Conservation (phyloP, 805 yeast genomes). For the Pichia ethanolica region DNA sequence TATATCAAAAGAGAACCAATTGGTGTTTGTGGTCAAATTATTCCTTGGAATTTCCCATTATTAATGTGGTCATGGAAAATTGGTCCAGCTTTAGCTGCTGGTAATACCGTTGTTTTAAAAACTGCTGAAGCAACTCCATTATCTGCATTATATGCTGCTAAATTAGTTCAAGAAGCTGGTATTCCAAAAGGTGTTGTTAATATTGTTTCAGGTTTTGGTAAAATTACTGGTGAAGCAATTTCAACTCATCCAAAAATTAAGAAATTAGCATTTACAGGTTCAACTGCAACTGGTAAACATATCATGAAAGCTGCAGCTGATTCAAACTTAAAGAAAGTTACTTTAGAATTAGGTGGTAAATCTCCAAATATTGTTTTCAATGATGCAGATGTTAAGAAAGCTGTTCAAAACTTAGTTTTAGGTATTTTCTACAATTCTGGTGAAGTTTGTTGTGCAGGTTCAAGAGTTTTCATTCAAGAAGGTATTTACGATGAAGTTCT, state of each 20-base stretch:
- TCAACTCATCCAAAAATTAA: constrained; percentile 72
- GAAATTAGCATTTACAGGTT: constrained; percentile 93
- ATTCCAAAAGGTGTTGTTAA: constrained; percentile 89
- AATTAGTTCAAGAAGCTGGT: constrained; percentile 71
- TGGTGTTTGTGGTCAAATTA: constrained; percentile 93
- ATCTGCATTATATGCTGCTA: constrained; percentile 71
- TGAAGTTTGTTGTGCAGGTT: constrained; percentile 91
- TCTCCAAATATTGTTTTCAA: constrained; percentile 79
- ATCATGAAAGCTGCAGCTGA: constrained; percentile 69
- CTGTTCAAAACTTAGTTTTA: constrained; percentile 58
- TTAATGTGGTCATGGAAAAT: constrained; percentile 93
- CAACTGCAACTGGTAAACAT: constrained; percentile 76
- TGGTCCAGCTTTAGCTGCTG: constrained; percentile 88
- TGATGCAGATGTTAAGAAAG: constrained; percentile 61
- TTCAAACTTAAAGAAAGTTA: constrained; percentile 62
- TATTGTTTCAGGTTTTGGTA: constrained; percentile 81
- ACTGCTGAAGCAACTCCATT: constrained; percentile 91
- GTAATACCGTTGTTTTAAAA: constrained; percentile 82
- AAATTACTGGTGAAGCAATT: constrained; percentile 74
- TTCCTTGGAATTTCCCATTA: constrained; percentile 96
- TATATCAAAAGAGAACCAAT: constrained; percentile 84
- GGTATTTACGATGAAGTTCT: constrained; percentile 62
- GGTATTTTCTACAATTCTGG: constrained; percentile 88
- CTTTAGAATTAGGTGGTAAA: constrained; percentile 85
- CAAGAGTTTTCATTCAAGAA: constrained; percentile 73